Base-by-base conservation (phyloP, 768 basidiomycete genomes). In the Pleurotus eryngii region DNA sequence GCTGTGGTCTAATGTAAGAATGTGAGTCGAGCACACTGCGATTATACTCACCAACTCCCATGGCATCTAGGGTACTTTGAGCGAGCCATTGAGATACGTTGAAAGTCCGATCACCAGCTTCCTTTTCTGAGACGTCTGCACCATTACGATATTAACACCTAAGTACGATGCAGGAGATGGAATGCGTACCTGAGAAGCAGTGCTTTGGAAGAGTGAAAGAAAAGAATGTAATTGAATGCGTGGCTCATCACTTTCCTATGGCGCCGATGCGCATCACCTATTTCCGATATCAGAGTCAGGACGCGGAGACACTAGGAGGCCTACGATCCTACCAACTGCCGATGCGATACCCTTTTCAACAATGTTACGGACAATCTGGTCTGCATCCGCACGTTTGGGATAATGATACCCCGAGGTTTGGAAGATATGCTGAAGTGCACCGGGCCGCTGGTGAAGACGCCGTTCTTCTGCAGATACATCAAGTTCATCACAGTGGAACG, bases 11-110 rank as follows among this genome's bases (percentile, higher is more conserved):
- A 5, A 4, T n/a, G 11, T 40, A 26, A n/a, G 35, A 46, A 17
- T 17, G 30, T 38, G 22, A 11, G 7, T 0, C 5, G 39, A 5
- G 15, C 6, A n/a, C 9, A 40, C 3, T 24, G 2, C 15, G 18
- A 17, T 14, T n/a, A 24, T 14, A 26, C 63, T 27, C 53, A 76
- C 75, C 69, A 60, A 72, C 68, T 0, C 74, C 73, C 18, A 74
- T 73, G 17, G 68, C 72, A 55, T 76, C 74, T 27, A 75, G 61
- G 2, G 74, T 74, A 0, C 72, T 70, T 3, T 69, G 64, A 11
- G 68, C 65, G 4, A 74, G 59, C 65, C 68, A 68, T 15, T 59
- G 46, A 11, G 65, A 63, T 2, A 74, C 58, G 35, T 73, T 64
- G 22, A 74, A 42, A 17, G 66, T 61, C 3, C 61, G 55, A 1